Base-by-base conservation (phyloP, 495 filamentous ascomycete species). In the Penicillium cataractarum region DNA sequence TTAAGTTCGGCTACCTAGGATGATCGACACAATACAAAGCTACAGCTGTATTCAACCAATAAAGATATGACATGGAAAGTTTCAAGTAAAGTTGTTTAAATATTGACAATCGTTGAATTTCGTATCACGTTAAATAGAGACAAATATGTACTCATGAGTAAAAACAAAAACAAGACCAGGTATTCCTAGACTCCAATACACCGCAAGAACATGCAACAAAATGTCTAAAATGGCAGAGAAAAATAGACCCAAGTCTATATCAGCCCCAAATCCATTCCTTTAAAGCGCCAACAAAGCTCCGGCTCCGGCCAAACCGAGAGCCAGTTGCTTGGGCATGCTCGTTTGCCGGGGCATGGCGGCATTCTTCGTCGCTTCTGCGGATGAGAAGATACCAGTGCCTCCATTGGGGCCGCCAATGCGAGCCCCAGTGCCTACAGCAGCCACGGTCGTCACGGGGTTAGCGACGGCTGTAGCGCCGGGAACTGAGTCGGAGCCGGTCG, bases 381-480 rank as follows among this genome's bases (percentile, higher is more conserved):
- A 62, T 29, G 65, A 65, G 12, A 63, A 58, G 12, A 63, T 40
- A 6, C 46, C 65, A 4, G 44, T 54, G 3, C 62, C 63, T 57
- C 69, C 72, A 10, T 64, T 61, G 13, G 72, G 67, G 3, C 68
- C 75, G 19, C 76, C 75, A 59, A 78, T 76, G 44, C 74, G 73
- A 12, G 72, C 73, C 13, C 72, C 76, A 19, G 72, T 64, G n/a
- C 75, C 78, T 58, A 64, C 77, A 24, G 68, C 71, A 6, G 72
- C 69, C 9, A 76, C 72, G 0, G 75, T 77, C 21, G 82, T 82
- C 3, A 91, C 87, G 0, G 92, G 79, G 63, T 89, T 88, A 7
- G 77, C 33, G 6, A 95, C 91, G 21, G 70, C 72, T 0, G 87
- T 89, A 2, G 93, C 92, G 49, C 83, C 82, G 0, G 94, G 94